Base-by-base conservation (phyloP, 768 basidiomycete genomes). In the Mycena amicta region DNA sequence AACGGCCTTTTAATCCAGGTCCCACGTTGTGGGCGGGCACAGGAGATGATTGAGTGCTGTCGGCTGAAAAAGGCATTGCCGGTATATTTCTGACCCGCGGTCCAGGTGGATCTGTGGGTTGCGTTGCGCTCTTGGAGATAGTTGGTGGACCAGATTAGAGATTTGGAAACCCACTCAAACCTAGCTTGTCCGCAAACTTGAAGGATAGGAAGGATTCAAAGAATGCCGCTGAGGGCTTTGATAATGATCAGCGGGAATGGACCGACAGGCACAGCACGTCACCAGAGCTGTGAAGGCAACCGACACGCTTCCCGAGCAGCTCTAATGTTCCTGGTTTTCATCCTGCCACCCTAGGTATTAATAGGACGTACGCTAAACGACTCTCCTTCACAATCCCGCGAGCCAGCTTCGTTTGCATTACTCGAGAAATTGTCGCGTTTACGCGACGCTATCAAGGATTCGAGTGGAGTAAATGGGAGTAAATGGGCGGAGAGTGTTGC, bases 151-250 rank as follows among this genome's bases (percentile, higher is more conserved):
- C 22, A 45, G 33, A 37, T 8, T 37, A 37, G 33, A 8, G 33
- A 8, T 8, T 37, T n/a, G n/a, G n/a, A n/a, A 37, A 37, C 8
- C 33, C 33, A 37, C 33, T 18, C 11, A 37, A 8, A 8, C 18
- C 18, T 37, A 18, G 11, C 18, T 37, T 18, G 33, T 37, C 33
- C 18, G 33, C 33, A 37, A 37, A 37, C 8, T 37, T 37, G 11
- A 8, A 8, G 33, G 18, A 37, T 18, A 18, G 33, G 18, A 18
- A 37, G 43, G 43, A 50, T 53, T 23, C 26, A 55, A 30, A 30
- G 15, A 55, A 50, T 55, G 54, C 31, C 46, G 59, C 23, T 60
- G 45, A 47, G n/a, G n/a, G n/a, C n/a, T n/a, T n/a, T n/a, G n/a
- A n/a, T 3, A 54, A 54, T 45, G 46, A 51, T 22, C 49, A 33